phyloP scores from a whole-genome alignment of 345 rosid species.

The Melastoma malabathricum region DNA sequence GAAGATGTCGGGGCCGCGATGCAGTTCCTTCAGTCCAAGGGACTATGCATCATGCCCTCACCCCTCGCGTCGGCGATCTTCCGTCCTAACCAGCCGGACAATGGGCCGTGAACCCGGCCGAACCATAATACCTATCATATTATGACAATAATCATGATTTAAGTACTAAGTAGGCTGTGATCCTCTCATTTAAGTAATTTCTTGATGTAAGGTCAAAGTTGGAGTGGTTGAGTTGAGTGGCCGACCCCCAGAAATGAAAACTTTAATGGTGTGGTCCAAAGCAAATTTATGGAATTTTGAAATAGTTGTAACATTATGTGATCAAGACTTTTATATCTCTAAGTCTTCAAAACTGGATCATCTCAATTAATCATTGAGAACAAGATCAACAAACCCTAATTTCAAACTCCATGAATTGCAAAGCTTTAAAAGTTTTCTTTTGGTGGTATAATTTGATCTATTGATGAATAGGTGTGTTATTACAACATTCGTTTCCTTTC shows the following conservation, averaged over 20 bases:
- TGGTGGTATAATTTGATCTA: no score
- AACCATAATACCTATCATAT: conserved; percentile 12
- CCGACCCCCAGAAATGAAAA: conserved; percentile 25
- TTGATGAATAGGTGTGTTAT: no score
- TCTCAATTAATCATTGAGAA: no score
- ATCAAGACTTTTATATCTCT: no score
- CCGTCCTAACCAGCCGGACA: conserved; percentile 28
- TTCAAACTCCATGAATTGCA: not conserved
- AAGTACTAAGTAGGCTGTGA: no score
- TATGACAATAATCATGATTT: no score
- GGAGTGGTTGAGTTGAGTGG: conserved; percentile 35
- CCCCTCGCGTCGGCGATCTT: conserved; percentile 58
- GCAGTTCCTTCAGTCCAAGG: conserved; percentile 75
- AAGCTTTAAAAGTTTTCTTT: not conserved
- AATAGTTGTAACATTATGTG: no score
- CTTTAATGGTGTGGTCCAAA: conserved; percentile 4
- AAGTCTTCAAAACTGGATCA: no score
- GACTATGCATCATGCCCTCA: conserved; percentile 67
- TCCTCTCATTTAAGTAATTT: not conserved
- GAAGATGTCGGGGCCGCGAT: conserved; percentile 69
- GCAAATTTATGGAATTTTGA: not conserved
- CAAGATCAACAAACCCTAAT: not conserved
- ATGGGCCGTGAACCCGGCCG: conserved; percentile 29
- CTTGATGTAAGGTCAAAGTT: conserved; percentile 1
- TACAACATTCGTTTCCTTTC: no score